Conservation (phyloP, 2,329 filamentous ascomycete species). For the Colletotrichum neosansevieriae region DNA sequence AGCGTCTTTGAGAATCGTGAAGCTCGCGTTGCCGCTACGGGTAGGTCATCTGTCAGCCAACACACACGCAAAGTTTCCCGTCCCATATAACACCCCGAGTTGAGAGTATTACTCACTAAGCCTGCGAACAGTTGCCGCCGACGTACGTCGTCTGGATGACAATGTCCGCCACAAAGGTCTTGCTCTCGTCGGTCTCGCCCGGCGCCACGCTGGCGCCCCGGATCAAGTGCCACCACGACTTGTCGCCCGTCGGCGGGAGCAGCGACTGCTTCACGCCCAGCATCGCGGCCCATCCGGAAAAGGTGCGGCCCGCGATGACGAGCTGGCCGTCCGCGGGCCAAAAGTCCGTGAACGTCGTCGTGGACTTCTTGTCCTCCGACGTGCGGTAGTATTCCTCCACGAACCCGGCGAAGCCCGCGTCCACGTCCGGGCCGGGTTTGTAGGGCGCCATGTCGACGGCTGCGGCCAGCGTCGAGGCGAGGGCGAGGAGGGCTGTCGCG, state of each 20-base stretch:
- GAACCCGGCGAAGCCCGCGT: constrained; percentile 9
- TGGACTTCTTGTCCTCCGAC: constrained; percentile 23
- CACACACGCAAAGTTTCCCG: no score
- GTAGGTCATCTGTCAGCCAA: neutral
- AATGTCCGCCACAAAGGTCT: constrained; percentile 28
- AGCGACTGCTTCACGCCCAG: constrained; percentile 30
- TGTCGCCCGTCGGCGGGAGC: constrained; percentile 21
- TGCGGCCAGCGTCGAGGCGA: neutral
- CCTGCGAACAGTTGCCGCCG: constrained; percentile 23
- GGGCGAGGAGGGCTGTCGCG: neutral
- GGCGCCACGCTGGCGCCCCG: constrained; percentile 24
- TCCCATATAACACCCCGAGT: no score
- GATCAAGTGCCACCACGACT: constrained; percentile 33
- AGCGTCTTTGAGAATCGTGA: constrained; percentile 24
- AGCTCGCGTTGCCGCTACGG: constrained; percentile 25
- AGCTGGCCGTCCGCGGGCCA: constrained; percentile 26
- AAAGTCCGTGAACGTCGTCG: constrained; percentile 27
- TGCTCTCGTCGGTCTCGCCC: constrained; percentile 4
- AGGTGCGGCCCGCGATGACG: constrained; percentile 9
- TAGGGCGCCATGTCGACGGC: constrained; percentile 30
- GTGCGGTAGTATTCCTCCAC: constrained; percentile 25
- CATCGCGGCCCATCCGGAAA: constrained; percentile 11
- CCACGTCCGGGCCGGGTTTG: constrained; percentile 16
- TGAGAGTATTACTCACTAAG: constrained; percentile 35
- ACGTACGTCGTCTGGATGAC: constrained; percentile 32